Evolutionary conservation across 345 rosid genomes (phyloP).

Genomic region (Gossypium turneri): DNA sequence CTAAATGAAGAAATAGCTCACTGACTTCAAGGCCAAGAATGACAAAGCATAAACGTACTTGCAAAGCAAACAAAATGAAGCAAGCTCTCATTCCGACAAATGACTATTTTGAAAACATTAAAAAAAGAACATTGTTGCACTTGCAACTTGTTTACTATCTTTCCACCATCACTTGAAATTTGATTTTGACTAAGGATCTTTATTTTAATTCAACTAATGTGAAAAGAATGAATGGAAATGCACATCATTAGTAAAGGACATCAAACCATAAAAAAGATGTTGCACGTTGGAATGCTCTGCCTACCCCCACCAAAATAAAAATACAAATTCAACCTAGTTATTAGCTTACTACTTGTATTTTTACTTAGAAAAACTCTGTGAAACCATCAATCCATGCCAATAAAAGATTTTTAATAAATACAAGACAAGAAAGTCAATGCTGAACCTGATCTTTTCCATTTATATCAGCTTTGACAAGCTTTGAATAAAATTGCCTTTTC

Average conservation of each 20-base stretch:
- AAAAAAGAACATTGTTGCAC: not conserved
- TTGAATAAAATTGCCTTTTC: conserved; percentile 67
- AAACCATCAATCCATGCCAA: not conserved
- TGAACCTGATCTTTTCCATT: conserved; percentile 97
- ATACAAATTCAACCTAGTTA: not conserved
- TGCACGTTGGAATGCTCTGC: not conserved
- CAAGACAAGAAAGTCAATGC: not conserved
- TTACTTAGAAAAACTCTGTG: not conserved
- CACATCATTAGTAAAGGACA: not conserved
- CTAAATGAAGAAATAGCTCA: not conserved
- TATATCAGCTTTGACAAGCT: conserved; percentile 94
- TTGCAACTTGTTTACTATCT: not conserved
- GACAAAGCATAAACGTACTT: not conserved
- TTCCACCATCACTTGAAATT: not conserved
- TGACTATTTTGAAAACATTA: not conserved
- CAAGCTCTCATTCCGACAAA: not conserved
- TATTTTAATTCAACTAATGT: not conserved
- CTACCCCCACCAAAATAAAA: too few species aligned
- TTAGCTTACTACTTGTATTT: not conserved
- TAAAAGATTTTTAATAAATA: conserved; percentile 7
- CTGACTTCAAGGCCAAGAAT: not conserved
- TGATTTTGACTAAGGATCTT: not conserved
- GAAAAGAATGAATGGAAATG: not conserved
- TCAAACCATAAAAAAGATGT: not conserved
- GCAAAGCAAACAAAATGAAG: not conserved